phyloP scores from a whole-genome alignment of 2,329 filamentous ascomycete genomes.

The Hymenoscyphus linearis region DNA sequence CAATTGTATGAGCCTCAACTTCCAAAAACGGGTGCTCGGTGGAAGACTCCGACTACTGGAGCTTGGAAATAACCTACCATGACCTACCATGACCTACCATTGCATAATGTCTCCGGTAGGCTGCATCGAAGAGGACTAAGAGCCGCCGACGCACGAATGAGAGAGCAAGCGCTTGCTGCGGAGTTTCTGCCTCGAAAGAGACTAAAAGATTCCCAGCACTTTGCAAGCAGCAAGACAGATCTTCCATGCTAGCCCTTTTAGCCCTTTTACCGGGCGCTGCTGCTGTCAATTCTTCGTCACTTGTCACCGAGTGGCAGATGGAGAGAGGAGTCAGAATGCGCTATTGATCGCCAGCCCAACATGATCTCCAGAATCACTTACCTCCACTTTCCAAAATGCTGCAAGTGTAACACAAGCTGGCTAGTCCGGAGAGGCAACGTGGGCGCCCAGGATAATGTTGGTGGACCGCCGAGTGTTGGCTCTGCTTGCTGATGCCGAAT shows the following conservation, averaged over 20 bases:
- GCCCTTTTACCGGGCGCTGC: background rate
- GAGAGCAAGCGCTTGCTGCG: background rate
- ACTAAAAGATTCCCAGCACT: too few species aligned
- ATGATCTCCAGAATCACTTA: background rate
- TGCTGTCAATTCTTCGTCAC: background rate
- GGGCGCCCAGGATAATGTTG: slow-evolving; percentile 3
- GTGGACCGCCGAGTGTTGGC: background rate
- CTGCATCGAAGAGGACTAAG: background rate
- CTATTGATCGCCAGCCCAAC: background rate
- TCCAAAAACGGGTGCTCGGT: background rate
- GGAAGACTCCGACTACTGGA: background rate
- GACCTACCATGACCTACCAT: background rate
- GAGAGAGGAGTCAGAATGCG: background rate
- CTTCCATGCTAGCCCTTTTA: background rate
- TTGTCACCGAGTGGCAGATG: background rate
- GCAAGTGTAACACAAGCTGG: background rate
- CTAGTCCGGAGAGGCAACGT: slow-evolving; percentile 1
- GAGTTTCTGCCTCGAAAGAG: background rate
- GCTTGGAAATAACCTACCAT: background rate
- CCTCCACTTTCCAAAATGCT: background rate
- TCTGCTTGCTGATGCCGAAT: slow-evolving; percentile 6
- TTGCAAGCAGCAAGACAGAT: background rate
- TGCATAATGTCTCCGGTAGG: background rate
- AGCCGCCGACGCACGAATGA: background rate
- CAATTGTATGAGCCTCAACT: background rate